phyloP scores from a whole-genome alignment of 179 eudicot species.

The Pouteria campechiana region DNA sequence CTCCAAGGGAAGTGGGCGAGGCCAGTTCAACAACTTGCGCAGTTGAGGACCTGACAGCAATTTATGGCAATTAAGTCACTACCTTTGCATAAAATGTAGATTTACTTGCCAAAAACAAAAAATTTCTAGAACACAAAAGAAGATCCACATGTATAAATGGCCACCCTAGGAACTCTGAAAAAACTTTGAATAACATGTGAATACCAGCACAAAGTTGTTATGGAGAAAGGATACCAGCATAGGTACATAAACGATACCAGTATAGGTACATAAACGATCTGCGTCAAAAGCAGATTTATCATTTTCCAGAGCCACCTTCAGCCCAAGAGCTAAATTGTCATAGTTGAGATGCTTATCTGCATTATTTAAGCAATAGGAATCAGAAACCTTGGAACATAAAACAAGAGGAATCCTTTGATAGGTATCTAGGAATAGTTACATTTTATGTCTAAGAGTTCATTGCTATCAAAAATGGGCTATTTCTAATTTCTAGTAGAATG shows the following conservation, averaged over 20 bases:
- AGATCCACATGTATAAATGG: no score
- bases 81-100: no score
- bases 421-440: no score
- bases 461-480: no score
- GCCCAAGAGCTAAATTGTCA: conserved; percentile 66
- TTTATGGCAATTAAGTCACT: no score
- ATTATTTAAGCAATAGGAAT: conserved; percentile 1
- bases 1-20: conserved; percentile 71
- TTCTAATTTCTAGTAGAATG: no score
- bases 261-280: conserved; percentile 71
- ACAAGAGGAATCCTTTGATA: no score
- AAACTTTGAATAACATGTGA: no score
- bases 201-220: neutral
- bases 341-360: conserved; percentile 65
- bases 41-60: conserved; percentile 52
- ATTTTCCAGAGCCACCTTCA: conserved; percentile 53
- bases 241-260: conserved; percentile 31
- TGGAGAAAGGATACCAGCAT: neutral
- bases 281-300: conserved; percentile 79
- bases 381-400: neutral
- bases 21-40: conserved; percentile 60
- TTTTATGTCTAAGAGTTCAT: no score
- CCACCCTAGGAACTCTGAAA: no score
- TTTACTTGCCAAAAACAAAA: no score
- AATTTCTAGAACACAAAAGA: no score